Evolutionary conservation across 1,284 basidiomycete species (phyloP), one percentile per base, ranked within the genome.

Genomic region (Heterobasidion occidentale): DNA sequence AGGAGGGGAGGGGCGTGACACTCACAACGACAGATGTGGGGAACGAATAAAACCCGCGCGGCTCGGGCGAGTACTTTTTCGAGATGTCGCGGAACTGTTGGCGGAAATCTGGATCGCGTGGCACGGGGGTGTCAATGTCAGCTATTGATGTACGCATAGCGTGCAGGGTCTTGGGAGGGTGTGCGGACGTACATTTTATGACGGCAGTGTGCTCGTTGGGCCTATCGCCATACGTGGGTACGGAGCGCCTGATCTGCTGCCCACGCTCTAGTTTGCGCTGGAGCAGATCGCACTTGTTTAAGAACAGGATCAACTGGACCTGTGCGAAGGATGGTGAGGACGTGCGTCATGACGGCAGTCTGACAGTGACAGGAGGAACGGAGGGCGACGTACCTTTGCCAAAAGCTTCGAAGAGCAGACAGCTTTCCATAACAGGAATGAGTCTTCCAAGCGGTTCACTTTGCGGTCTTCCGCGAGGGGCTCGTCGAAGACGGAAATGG

Each of bases 11-110:
- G 15, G 36, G 20, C 19, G 17, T 27, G 19, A 15, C 19, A 73
- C 80, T 62, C 63, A 87, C 85, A 57, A 87, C 79, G 53, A 89
- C 86, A 55, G 87, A 86, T 35, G 88, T 90, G 46, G 86, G 75
- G 72, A 90, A 84, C 52, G 83, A 77, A 62, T 82, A 85, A 66
- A 88, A 88, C 0, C 80, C 78, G 8, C 88, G 77, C 48, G 79
- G 77, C 46, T 82, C 74, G 6, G 67, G 65, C 14, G 66, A 68
- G 52, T 72, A 60, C 55, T 70, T 69, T 53, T 66, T 66, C 35
- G 70, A 63, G 51, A 75, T 75, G 45, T 74, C 74, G 51, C 69
- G 69, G 63, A 74, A 75, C 56, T 75, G 74, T n/a, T 67, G 65
- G 44, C 69, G 68, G 56, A 75, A 74, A 58, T 75, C 74, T 74